Percentiles rank a stretch among this genome's conserved stretches.
These are phyloP conservation scores for Cladosporium sp. DNA, from an alignment of 2,329 filamentous ascomycete genomes.

Conservation along the genomic window DNA sequence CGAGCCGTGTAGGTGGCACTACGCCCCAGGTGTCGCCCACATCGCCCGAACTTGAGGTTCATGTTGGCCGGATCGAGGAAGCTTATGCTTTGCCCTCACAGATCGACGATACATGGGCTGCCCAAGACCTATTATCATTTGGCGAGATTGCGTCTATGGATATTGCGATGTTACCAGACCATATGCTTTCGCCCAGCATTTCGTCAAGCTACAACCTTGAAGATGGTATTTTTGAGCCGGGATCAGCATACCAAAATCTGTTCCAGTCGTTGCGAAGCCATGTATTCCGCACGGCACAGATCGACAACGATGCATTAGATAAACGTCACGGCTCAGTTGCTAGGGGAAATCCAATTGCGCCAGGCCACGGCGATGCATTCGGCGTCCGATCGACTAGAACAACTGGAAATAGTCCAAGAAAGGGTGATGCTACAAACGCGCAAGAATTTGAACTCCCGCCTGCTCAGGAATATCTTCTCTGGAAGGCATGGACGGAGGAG, in stretches of 20 bases:
- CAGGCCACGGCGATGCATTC: not conserved
- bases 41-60: not conserved
- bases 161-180: not conserved
- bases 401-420: not conserved
- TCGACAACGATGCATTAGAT: not conserved
- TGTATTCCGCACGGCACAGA: slow-evolving; percentile 20
- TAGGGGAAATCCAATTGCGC: not conserved
- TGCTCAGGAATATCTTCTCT: slow-evolving; percentile 22
- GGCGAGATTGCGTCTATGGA: not conserved
- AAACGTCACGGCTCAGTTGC: not conserved
- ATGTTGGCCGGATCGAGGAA: not conserved
- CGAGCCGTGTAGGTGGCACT: not conserved
- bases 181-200: slow-evolving; percentile 1
- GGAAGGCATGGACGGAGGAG: slow-evolving; percentile 48
- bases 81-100: not conserved
- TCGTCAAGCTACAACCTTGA: slow-evolving; percentile 12
- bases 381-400: not conserved
- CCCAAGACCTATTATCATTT: not conserved
- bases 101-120: not conserved
- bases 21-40: not conserved
- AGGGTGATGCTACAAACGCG: slow-evolving; percentile 21
- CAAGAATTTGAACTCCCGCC: slow-evolving; percentile 19
- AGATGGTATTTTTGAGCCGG: slow-evolving; percentile 24
- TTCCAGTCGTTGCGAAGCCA: slow-evolving; percentile 20
- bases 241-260: slow-evolving; percentile 21